Base-by-base conservation (phyloP, 805 yeast species). In the Kodamaea nitidulidarum region DNA sequence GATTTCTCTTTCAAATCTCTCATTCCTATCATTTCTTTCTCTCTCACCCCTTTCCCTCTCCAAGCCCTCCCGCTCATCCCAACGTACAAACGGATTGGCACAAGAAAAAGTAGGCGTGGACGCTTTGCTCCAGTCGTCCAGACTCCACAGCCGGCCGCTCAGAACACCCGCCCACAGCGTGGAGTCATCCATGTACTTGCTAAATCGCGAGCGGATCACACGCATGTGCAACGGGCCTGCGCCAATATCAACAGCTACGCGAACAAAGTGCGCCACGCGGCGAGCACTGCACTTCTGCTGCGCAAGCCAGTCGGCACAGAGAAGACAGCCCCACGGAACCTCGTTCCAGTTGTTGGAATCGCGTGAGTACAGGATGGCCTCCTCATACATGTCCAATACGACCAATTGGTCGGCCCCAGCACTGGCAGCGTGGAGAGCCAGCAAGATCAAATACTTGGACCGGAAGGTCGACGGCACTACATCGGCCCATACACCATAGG, bases 361-460 rank as follows among this genome's bases (percentile, higher is more conserved):
- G 4, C 53, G 49, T 1, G 75, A 70, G 3, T 43, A 36, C n/a
- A 63, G 67, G n/a, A 73, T 58, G 0, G 78, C 71, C 16, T 58
- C 65, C 38, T 72, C 75, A 47, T 67, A 75, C 12, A 55, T 44
- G 42, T 75, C 79, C 7, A 75, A 48, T 3, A 65, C 56, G 15
- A 59, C 66, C 15, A 75, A 47, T 14, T 63, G 61, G 4, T 67
- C 43, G 4, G 49, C 47, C 7, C 54, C 41, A 6, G 17, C 27
- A 14, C 21, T 28, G 11, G 21, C 27, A 17, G 39, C 48, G 11
- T 45, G 32, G 17, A 54, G 46, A 2, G 75, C 75, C 26, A 57
- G 50, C 12, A 72, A 44, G 5, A 64, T 41, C 28, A 60, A 38
- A 36, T 52, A 52, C 47, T 69, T 71, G n/a, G 70, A 47, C 6